These are phyloP conservation scores for Apostasia ramifera DNA, from an alignment of 106 monocot species.

Conservation along the genomic window DNA sequence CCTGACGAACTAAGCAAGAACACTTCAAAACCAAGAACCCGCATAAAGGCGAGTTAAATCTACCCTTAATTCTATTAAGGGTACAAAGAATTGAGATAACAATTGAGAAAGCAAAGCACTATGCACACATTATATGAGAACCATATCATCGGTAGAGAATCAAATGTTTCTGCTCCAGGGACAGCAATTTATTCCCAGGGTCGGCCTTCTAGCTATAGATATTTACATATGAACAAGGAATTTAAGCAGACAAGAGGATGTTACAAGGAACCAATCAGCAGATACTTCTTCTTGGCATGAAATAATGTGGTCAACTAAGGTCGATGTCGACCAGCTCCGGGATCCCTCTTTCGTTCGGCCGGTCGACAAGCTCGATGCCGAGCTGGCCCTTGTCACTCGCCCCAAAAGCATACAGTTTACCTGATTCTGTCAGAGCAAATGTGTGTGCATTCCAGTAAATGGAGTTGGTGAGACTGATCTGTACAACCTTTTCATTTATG, in stretches of 20 bases:
- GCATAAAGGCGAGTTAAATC: too few species aligned
- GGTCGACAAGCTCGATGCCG: slow-evolving; percentile 55
- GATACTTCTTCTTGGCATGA: neutral
- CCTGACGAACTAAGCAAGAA: too few species aligned
- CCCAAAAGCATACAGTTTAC: slow-evolving; percentile 85
- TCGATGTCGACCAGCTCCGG: slow-evolving; percentile 79
- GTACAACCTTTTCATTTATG: slow-evolving; percentile 72
- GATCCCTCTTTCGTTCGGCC: slow-evolving; percentile 60
- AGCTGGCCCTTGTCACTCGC: slow-evolving; percentile 97
- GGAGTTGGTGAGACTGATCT: slow-evolving; percentile 92
- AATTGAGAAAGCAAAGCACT: neutral
- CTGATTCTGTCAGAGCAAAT: slow-evolving; percentile 87
- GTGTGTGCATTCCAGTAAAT: slow-evolving; percentile 98
- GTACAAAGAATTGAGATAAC: too few species aligned
- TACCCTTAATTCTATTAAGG: too few species aligned
- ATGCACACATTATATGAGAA: neutral
- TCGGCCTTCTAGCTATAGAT: slow-evolving; percentile 6
- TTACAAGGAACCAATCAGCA: neutral
- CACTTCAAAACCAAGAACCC: too few species aligned
- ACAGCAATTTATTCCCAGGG: neutral
- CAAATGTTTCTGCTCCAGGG: neutral
- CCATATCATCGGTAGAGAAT: neutral
- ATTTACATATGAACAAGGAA: slow-evolving; percentile 40
- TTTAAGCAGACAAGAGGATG: slow-evolving; percentile 7
- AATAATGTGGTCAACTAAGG: slow-evolving; percentile 37